Conservation (phyloP, 441 rosid species). For the Euphorbia schlechtendalii region DNA sequence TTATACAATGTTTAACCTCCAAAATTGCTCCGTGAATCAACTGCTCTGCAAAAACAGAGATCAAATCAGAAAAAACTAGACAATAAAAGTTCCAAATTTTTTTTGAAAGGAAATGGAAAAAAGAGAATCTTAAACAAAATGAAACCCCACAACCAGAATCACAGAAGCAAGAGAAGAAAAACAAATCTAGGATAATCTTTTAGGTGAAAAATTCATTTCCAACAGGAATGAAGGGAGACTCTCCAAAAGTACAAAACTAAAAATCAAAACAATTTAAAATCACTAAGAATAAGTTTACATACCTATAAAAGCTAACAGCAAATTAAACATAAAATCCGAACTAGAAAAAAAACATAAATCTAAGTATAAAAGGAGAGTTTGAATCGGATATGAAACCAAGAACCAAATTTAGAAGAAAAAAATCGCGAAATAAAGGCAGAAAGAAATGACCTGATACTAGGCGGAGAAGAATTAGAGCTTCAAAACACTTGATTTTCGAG, state of each 20-base stretch:
- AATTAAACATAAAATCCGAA: constrained; percentile 10
- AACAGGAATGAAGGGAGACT: background rate
- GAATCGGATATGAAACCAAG: background rate
- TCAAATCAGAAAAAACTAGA: background rate
- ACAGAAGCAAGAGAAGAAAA: background rate
- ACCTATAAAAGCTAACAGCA: background rate
- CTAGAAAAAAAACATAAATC: constrained; percentile 2
- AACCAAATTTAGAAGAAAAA: background rate
- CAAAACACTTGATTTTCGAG: constrained; percentile 9
- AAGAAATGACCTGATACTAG: constrained; percentile 15
- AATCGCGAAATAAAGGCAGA: background rate
- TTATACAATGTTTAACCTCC: background rate
- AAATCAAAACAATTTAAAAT: background rate
- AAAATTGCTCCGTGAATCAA: constrained; percentile 1
- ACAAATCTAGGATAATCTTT: background rate
- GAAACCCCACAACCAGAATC: background rate
- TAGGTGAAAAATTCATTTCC: background rate
- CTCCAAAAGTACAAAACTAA: background rate
- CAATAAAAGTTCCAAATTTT: background rate
- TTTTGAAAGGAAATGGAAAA: background rate
- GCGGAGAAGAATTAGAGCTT: background rate
- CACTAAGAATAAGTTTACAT: background rate
- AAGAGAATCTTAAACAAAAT: background rate
- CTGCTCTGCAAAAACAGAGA: constrained; percentile 18
- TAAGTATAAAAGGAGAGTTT: background rate